Conservation (phyloP, 768 basidiomycete species). For the Lactarius sp. region DNA sequence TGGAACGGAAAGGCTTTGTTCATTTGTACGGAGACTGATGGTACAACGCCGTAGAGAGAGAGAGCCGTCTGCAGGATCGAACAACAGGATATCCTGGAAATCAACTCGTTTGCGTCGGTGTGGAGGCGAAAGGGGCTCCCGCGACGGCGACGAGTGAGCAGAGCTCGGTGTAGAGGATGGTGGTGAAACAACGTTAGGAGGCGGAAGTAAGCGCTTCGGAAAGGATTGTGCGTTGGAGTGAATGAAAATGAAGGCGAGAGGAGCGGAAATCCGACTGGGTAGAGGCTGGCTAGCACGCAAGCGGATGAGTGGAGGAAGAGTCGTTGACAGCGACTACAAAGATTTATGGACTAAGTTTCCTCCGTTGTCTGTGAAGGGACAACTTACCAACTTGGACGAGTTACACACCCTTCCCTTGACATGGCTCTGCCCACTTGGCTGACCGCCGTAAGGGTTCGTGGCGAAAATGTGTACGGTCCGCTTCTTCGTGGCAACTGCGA, state of each 20-base stretch:
- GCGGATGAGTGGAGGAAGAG: conserved; percentile 53
- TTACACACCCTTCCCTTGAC: conserved; percentile 55
- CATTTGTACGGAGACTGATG: conserved; percentile 37
- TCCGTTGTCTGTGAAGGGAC: neutral
- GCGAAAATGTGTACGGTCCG: conserved; percentile 69
- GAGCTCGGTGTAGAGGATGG: conserved; percentile 31
- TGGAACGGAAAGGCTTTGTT: conserved; percentile 28
- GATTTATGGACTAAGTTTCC: conserved; percentile 8
- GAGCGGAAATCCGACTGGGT: conserved; percentile 31
- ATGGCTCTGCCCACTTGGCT: conserved; percentile 57
- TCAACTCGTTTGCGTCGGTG: conserved; percentile 37
- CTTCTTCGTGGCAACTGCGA: conserved; percentile 60
- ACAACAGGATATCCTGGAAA: conserved; percentile 63
- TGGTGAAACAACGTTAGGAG: conserved; percentile 28
- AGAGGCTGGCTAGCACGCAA: conserved; percentile 37
- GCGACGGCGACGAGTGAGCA: conserved; percentile 31
- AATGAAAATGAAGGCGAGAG: conserved; percentile 57
- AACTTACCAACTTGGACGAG: conserved; percentile 42
- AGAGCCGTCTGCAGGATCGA: conserved; percentile 54
- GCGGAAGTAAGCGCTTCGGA: conserved; percentile 40
- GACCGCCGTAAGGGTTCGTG: conserved; percentile 71
- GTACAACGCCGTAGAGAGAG: conserved; percentile 53
- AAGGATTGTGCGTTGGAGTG: conserved; percentile 32
- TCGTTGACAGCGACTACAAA: conserved; percentile 49
- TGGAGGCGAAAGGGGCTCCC: conserved; percentile 30